Base-by-base conservation (phyloP, 495 filamentous ascomycete species). In the Lepraria neglecta region DNA sequence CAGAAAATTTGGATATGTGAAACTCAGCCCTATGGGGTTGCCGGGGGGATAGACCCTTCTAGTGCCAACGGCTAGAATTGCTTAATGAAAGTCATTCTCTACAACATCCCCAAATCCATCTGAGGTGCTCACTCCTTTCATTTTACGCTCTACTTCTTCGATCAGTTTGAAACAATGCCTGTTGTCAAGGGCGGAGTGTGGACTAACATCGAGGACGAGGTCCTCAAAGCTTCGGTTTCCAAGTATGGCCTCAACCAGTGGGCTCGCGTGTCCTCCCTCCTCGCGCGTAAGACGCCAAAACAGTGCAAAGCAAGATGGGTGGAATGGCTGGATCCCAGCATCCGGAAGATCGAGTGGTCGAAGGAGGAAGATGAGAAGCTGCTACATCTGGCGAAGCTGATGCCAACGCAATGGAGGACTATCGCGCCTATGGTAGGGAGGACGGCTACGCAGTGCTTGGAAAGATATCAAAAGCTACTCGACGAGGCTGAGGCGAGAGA, bases 231-330 rank as follows among this genome's bases (percentile, higher is more conserved):
- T 50, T 88, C 88, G 44, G 91, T 96, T 67, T 95, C 90, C 64
- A 97, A 97, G 75, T 97, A 96, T 77, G 92, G 92, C 57, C 82
- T 98, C 42, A 97, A 98, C 73, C 94, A 98, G 76, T 98, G 94
- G 94, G 92, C 95, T 70, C 94, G 94, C 71, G 92, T 97, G 45
- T 97, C 94, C 50, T 97, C 95, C 28, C 85, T 98, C 44, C 85
- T 98, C 70, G 92, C 94, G 70, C 88, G 95, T 65, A 98, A 98
- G 74, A 97, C 94, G 11, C 89, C 94, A 31, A 98, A 98, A 75
- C 95, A 97, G 76, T 97, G 94, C 82, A 97, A 97, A 76, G 95
- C 94, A 50, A 84, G 94, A 73, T 98, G 94, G 94, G 81, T 86
- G 63, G 95, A 98, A 82, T 98, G 94, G 92, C 84, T 98, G 64